Percentiles rank a stretch among this genome's conserved stretches.
These are phyloP conservation scores for Vigna hirtella DNA, from an alignment of 306 rosid genomes.

Conservation along the genomic window DNA sequence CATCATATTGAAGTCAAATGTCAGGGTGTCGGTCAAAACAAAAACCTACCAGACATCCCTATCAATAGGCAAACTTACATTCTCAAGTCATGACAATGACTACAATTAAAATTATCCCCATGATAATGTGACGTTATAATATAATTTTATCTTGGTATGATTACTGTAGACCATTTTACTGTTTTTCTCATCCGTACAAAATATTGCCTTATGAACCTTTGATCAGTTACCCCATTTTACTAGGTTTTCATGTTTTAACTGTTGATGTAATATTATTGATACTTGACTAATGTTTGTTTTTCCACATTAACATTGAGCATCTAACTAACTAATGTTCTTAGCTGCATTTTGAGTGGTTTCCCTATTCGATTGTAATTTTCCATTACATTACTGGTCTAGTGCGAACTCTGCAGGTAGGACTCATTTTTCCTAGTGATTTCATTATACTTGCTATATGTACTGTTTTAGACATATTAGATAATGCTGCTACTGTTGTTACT, in stretches of 20 bases:
- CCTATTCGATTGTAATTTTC: neutral
- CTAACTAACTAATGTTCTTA: neutral
- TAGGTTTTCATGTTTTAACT: neutral
- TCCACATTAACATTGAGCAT: neutral
- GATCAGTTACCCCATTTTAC: neutral
- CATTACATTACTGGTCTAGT: neutral
- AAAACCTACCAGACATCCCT: conserved; percentile 13
- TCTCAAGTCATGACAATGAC: neutral
- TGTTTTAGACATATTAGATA: neutral
- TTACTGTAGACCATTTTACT: neutral
- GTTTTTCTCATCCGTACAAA: neutral
- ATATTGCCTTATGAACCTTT: neutral
- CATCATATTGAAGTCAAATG: conserved; percentile 10
- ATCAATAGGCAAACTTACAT: neutral
- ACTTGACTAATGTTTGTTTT: neutral
- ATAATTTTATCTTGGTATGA: conserved; percentile 3
- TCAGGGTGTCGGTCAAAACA: conserved; percentile 18
- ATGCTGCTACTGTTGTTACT: neutral
- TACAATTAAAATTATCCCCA: neutral
- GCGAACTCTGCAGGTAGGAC: neutral
- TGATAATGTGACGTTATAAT: neutral
- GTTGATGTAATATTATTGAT: neutral
- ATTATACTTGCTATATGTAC: neutral
- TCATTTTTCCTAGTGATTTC: neutral
- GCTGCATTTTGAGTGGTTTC: neutral